Conservation (phyloP, 495 filamentous ascomycete species). For the Hyphodiscus hymeniophilus region DNA sequence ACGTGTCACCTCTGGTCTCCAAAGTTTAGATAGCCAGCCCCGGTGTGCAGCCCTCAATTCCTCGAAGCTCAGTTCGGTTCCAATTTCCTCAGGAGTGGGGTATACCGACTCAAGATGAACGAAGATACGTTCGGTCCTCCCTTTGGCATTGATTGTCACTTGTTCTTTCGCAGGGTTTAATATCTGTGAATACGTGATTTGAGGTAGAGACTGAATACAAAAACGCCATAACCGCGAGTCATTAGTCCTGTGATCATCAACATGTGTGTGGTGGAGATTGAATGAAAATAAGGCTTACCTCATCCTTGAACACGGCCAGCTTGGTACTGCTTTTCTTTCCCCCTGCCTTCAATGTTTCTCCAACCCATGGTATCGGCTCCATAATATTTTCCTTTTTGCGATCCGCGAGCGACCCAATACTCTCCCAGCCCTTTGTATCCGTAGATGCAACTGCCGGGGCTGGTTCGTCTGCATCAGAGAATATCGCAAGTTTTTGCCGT, state of each 20-base stretch:
- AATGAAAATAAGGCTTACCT: slow-evolving; percentile 58
- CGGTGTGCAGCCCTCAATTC: slow-evolving; percentile 74
- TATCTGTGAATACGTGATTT: slow-evolving; percentile 28
- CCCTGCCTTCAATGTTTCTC: slow-evolving; percentile 81
- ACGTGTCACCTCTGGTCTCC: slow-evolving; percentile 49
- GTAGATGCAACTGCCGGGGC: slow-evolving; percentile 38
- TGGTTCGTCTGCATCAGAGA: slow-evolving; percentile 63
- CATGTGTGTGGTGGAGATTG: slow-evolving; percentile 43
- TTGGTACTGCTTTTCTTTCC: slow-evolving; percentile 72
- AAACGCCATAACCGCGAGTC: slow-evolving; percentile 48
- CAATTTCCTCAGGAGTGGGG: slow-evolving; percentile 58
- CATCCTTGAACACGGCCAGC: slow-evolving; percentile 89
- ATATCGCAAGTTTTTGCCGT: slow-evolving; percentile 82
- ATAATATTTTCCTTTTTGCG: slow-evolving; percentile 90
- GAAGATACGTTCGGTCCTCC: slow-evolving; percentile 75
- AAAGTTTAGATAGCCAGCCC: slow-evolving; percentile 69
- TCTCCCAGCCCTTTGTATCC: slow-evolving; percentile 76
- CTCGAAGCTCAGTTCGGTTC: slow-evolving; percentile 76
- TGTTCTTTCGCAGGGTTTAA: slow-evolving; percentile 50
- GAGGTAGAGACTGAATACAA: slow-evolving; percentile 49
- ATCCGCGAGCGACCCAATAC: slow-evolving; percentile 73
- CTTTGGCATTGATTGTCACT: slow-evolving; percentile 65
- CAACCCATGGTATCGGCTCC: slow-evolving; percentile 84
- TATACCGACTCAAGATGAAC: slow-evolving; percentile 81
- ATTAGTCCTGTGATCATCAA: slow-evolving; percentile 99